Conservation (phyloP, 208 protist genomes). For the Giardia duodenalis region DNA sequence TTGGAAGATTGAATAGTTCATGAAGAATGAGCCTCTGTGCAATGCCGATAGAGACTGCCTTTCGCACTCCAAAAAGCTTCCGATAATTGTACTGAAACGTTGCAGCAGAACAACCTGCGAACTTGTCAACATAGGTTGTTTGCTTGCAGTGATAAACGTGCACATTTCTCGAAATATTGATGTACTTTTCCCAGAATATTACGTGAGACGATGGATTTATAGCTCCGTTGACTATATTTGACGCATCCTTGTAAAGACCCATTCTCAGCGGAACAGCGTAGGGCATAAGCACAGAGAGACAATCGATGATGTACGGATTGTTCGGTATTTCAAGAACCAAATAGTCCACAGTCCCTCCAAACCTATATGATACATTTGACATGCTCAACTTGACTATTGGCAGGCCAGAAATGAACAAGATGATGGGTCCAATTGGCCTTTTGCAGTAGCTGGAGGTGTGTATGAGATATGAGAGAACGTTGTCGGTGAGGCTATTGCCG, state of each 20-base stretch:
- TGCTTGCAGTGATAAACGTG: background rate
- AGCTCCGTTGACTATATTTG: background rate
- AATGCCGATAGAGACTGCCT: background rate
- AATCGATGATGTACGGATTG: background rate
- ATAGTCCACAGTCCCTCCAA: background rate
- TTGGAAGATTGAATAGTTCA: background rate
- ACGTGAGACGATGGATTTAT: background rate
- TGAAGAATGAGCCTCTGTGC: background rate
- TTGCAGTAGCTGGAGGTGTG: too few relatives aligned
- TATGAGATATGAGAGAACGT: too few relatives aligned
- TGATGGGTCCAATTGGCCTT: too few relatives aligned
- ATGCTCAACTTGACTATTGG: background rate
- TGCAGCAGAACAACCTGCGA: background rate
- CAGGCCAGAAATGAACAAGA: background rate
- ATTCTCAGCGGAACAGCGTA: background rate
- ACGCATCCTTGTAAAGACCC: background rate
- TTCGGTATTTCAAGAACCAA: background rate
- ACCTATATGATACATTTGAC: background rate
- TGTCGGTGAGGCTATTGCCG: too few relatives aligned
- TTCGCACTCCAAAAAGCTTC: background rate
- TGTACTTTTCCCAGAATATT: background rate
- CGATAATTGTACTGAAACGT: background rate
- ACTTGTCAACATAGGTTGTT: background rate
- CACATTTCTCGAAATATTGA: background rate
- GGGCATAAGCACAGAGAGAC: background rate